These are phyloP conservation scores for Aspergillus brunneoviolaceus DNA, from an alignment of 2,329 filamentous ascomycete species.

Conservation along the genomic window DNA sequence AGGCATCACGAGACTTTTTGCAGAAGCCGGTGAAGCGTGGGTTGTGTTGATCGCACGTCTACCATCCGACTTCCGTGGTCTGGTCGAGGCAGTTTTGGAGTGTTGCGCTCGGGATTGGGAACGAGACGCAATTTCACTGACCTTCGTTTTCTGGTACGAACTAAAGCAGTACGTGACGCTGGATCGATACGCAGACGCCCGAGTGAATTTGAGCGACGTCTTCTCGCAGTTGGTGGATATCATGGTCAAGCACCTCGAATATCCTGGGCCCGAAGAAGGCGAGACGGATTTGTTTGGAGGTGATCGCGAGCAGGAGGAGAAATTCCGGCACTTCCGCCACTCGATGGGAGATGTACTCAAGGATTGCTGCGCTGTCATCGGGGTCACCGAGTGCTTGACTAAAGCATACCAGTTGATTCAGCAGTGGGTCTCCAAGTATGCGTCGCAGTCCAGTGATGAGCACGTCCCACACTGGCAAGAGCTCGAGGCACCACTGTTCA, in stretches of 20 bases:
- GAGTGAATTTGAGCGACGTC: slow-evolving; percentile 72
- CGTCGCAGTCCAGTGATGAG: slow-evolving; percentile 67
- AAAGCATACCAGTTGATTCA: slow-evolving; percentile 88
- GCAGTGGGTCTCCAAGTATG: slow-evolving; percentile 82
- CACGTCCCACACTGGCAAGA: slow-evolving; percentile 94
- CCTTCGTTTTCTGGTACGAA: slow-evolving; percentile 98
- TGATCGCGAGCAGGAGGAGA: slow-evolving; percentile 92
- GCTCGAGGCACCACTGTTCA: slow-evolving; percentile 90
- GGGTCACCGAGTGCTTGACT: slow-evolving; percentile 82
- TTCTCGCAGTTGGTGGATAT: slow-evolving; percentile 91
- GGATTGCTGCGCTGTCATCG: slow-evolving; percentile 94
- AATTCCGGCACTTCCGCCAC: slow-evolving; percentile 94
- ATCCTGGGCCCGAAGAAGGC: slow-evolving; percentile 72
- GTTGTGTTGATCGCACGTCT: slow-evolving; percentile 85
- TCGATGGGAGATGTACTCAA: slow-evolving; percentile 98
- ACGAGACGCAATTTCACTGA: slow-evolving; percentile 86
- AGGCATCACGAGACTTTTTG: slow-evolving; percentile 83
- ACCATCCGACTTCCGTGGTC: slow-evolving; percentile 73
- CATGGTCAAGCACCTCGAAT: slow-evolving; percentile 86
- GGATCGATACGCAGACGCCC: slow-evolving; percentile 82
- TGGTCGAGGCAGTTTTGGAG: slow-evolving; percentile 91
- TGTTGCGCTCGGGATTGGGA: slow-evolving; percentile 85
- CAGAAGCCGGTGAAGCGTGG: slow-evolving; percentile 93
- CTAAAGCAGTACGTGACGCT: slow-evolving; percentile 93
- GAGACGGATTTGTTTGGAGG: slow-evolving; percentile 89